phyloP scores from a whole-genome alignment of 140 eudicot genomes.

The Cichorium intybus region DNA sequence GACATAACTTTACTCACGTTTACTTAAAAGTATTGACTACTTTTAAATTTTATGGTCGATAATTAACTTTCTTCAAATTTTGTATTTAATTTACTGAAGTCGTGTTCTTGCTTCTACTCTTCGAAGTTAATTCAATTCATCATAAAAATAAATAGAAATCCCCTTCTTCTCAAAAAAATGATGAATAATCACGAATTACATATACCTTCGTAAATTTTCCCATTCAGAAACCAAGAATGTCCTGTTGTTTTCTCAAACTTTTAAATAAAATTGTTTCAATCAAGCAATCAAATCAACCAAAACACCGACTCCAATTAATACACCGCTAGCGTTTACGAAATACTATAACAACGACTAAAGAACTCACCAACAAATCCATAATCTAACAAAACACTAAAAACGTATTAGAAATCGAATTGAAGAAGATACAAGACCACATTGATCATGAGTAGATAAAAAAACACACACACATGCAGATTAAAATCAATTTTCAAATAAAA shows the following conservation, averaged over 20 bases:
- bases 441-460: neutral
- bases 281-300: neutral
- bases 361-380: conserved; percentile 6
- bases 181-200: neutral
- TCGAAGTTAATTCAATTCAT: neutral
- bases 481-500: neutral
- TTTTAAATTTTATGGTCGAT: neutral
- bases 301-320: neutral
- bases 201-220: no score
- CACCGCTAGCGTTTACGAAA: neutral
- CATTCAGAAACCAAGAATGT: neutral
- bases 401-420: neutral
- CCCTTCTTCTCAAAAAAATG: neutral
- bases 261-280: neutral
- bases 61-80: neutral
- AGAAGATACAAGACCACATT: neutral
- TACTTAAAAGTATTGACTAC: neutral
- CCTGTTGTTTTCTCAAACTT: neutral
- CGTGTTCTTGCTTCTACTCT: neutral
- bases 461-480: neutral
- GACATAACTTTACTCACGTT: neutral
- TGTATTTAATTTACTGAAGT: neutral
- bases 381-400: neutral
- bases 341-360: conserved; percentile 2
- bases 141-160: neutral